Conservation (phyloP, 352 stramenopile genomes). For the Phytophthora sp. region DNA sequence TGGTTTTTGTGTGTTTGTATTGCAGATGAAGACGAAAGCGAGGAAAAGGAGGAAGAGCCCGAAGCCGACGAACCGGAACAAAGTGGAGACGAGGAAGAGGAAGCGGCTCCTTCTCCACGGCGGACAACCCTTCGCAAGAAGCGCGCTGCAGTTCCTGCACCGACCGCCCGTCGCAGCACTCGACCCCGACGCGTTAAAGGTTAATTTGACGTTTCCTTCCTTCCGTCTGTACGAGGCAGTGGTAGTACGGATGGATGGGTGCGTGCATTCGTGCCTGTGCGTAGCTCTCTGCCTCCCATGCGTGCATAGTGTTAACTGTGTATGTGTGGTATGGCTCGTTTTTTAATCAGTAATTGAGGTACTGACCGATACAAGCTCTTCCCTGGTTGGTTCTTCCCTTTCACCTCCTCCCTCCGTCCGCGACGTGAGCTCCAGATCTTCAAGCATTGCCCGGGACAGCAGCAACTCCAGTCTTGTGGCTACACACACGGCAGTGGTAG, state of each 20-base stretch:
- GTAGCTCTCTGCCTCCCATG: slow-evolving; percentile 44
- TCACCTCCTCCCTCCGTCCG: slow-evolving; percentile 27
- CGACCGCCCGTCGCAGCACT: slow-evolving; percentile 36
- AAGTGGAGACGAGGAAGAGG: slow-evolving; percentile 36
- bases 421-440: slow-evolving; percentile 28
- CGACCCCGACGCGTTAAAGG: slow-evolving; percentile 65
- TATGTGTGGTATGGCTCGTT: slow-evolving; percentile 50
- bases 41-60: slow-evolving; percentile 49
- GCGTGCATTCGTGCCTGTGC: slow-evolving; percentile 40
- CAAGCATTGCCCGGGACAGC: slow-evolving; percentile 25
- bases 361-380: slow-evolving; percentile 48
- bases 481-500: slow-evolving; percentile 8
- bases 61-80: slow-evolving; percentile 37
- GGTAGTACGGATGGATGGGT: slow-evolving; percentile 42
- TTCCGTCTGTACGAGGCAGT: slow-evolving; percentile 39
- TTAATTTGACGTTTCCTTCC: slow-evolving; percentile 52
- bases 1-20: background rate
- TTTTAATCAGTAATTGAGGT: slow-evolving; percentile 71
- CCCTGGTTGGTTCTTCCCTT: slow-evolving; percentile 48
- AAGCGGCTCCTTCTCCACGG: slow-evolving; percentile 26
- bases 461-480: slow-evolving; percentile 5
- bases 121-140: slow-evolving; percentile 42
- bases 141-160: slow-evolving; percentile 25
- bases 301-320: slow-evolving; percentile 59
- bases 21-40: slow-evolving; percentile 41